These are phyloP conservation scores for Ocimum tenuiflorum DNA, from an alignment of 257 asterid genomes.

Conservation along the genomic window DNA sequence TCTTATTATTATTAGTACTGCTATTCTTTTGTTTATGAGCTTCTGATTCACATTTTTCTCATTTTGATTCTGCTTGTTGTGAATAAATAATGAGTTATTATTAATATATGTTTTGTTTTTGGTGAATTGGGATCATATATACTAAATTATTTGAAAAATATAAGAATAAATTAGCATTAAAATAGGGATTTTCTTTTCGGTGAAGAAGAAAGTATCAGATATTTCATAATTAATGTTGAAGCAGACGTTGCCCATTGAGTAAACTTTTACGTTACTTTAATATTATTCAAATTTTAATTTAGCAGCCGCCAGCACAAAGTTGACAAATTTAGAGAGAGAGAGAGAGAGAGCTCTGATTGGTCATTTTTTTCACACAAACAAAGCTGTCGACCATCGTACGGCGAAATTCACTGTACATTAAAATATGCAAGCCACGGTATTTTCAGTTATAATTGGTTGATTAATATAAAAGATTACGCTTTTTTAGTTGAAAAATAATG, in stretches of 20 bases:
- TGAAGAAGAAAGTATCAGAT: slow-evolving; percentile 4
- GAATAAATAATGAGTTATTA: slow-evolving; percentile 27
- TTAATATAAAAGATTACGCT: no score
- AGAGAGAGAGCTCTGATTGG: no score
- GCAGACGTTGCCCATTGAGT: neutral
- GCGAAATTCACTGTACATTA: no score
- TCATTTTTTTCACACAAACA: no score
- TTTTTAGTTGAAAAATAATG: no score
- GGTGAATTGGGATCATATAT: neutral
- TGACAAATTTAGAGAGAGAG: slow-evolving; percentile 2
- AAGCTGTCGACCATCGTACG: no score
- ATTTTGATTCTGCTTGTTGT: slow-evolving; percentile 5
- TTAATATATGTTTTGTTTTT: no score
- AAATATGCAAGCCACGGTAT: no score
- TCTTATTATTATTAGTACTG: neutral
- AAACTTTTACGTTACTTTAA: slow-evolving; percentile 17
- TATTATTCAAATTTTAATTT: slow-evolving; percentile 16
- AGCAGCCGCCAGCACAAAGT: neutral
- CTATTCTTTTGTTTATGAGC: slow-evolving; percentile 21
- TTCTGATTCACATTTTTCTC: slow-evolving; percentile 9
- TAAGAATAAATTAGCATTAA: neutral
- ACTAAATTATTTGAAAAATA: no score
- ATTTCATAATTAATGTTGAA: neutral
- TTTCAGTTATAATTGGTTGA: no score
- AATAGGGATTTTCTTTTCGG: no score